Percentiles rank a stretch among this genome's conserved stretches.
Evolutionary conservation across 441 rosid genomes (phyloP).

Genomic region (Euphorbia celastroides): DNA sequence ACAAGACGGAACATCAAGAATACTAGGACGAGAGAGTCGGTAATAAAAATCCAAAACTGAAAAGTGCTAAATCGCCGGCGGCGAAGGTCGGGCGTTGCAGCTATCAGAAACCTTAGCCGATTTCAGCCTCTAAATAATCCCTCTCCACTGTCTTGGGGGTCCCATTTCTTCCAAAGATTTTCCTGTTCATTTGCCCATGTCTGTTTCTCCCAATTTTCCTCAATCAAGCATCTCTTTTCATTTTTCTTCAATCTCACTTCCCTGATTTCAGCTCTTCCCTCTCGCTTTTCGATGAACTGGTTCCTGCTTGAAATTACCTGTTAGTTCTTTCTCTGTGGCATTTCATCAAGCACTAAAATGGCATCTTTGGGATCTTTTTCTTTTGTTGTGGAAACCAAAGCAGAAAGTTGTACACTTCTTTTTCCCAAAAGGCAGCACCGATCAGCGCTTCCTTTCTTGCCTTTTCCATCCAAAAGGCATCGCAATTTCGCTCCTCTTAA

Average conservation of each 20-base stretch:
- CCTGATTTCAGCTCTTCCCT: constrained; percentile 25
- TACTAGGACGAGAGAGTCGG: too few species aligned
- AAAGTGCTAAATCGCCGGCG: background rate
- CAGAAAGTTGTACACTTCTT: constrained; percentile 29
- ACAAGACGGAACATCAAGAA: too few species aligned
- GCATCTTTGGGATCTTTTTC: constrained; percentile 55
- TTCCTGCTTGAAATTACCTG: background rate
- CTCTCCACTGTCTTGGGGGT: constrained; percentile 12
- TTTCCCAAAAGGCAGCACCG: constrained; percentile 29
- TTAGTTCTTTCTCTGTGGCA: constrained; percentile 16
- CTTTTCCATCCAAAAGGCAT: constrained; percentile 32
- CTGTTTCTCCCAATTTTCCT: constrained; percentile 1
- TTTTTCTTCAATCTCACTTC: constrained; percentile 6
- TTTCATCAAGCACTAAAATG: constrained; percentile 34
- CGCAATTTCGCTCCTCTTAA: constrained; percentile 23
- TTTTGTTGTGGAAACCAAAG: constrained; percentile 28
- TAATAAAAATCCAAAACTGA: background rate
- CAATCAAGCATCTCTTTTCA: background rate
- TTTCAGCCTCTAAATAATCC: constrained; percentile 22
- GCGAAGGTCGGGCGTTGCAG: background rate
- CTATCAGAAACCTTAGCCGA: constrained; percentile 10
- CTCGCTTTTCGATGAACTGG: constrained; percentile 3
- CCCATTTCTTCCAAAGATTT: constrained; percentile 20
- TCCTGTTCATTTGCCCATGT: constrained; percentile 3
- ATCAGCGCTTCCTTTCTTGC: constrained; percentile 27